Evolutionary conservation across 2,329 filamentous ascomycete genomes (phyloP).

Genomic region (Fusarium graminum): DNA sequence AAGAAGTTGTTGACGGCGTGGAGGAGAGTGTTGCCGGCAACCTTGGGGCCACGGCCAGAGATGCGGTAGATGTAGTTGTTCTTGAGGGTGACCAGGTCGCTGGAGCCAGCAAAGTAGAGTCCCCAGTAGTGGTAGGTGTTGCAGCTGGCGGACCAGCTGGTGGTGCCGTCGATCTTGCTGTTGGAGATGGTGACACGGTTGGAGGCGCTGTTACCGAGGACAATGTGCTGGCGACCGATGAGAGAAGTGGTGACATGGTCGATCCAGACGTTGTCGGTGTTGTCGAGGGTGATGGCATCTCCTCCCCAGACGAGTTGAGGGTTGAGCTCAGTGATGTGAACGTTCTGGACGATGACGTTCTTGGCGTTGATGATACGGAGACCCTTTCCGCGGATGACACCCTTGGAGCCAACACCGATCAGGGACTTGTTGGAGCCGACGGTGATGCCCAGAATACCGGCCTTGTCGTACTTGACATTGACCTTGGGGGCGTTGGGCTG

Average conservation of each 20-base stretch:
- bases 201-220: constrained; percentile 66
- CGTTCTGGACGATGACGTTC: constrained; percentile 73
- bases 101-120: constrained; percentile 68
- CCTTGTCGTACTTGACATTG: constrained; percentile 64
- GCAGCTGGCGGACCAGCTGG: constrained; percentile 68
- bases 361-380: constrained; percentile 61
- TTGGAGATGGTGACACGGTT: constrained; percentile 72
- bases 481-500: constrained; percentile 63
- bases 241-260: constrained; percentile 69
- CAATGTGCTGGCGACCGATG: constrained; percentile 71
- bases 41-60: constrained; percentile 68
- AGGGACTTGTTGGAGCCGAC: constrained; percentile 70
- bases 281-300: constrained; percentile 67
- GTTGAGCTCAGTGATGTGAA: constrained; percentile 68
- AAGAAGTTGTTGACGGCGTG: constrained; percentile 75
- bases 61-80: constrained; percentile 72
- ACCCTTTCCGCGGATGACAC: constrained; percentile 70
- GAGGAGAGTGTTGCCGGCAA: constrained; percentile 67
- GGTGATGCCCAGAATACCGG: constrained; percentile 63
- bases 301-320: constrained; percentile 71
- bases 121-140: constrained; percentile 72
- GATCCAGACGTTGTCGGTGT: constrained; percentile 62
- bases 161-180: constrained; percentile 68
- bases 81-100: constrained; percentile 69
- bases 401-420: constrained; percentile 64